These are phyloP conservation scores for Erysimum cheiri DNA, from an alignment of 441 rosid species.

Conservation along the genomic window DNA sequence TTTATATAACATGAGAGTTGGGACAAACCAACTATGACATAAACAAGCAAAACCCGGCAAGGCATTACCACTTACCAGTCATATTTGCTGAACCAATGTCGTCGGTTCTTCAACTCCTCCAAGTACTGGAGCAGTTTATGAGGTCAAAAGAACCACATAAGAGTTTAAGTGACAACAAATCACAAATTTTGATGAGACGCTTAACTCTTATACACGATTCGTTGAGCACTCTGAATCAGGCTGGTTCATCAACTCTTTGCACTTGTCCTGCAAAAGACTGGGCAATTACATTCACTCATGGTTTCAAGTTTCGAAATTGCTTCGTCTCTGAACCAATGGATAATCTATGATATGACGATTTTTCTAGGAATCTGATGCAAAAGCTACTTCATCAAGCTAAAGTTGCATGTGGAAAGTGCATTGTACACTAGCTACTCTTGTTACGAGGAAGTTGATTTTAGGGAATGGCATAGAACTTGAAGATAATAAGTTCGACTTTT, in stretches of 20 bases:
- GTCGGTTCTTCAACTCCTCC: neutral
- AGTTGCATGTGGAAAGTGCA: slow-evolving; percentile 37
- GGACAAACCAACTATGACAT: slow-evolving; percentile 2
- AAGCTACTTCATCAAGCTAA: slow-evolving; percentile 8
- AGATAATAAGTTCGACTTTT: neutral
- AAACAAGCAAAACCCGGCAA: neutral
- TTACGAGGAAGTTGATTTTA: slow-evolving; percentile 48
- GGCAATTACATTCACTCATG: slow-evolving; percentile 9
- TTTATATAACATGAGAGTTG: neutral
- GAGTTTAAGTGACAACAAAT: slow-evolving; percentile 28
- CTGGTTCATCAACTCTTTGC: slow-evolving; percentile 42
- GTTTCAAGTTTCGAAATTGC: slow-evolving; percentile 1
- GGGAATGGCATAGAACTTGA: slow-evolving; percentile 31
- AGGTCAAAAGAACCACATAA: slow-evolving; percentile 14
- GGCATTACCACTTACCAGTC: neutral
- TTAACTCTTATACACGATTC: slow-evolving; percentile 40
- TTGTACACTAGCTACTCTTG: slow-evolving; percentile 43
- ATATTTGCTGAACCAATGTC: neutral
- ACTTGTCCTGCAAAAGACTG: slow-evolving; percentile 48
- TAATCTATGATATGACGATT: neutral
- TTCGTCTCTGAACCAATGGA: neutral
- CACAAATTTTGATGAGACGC: slow-evolving; percentile 43
- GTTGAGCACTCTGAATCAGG: slow-evolving; percentile 73
- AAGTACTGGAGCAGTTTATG: slow-evolving; percentile 1
- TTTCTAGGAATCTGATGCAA: neutral